A percentile compares a stretch with the other conserved stretches of the same genome.
Conservation (phyloP, 2,329 filamentous ascomycete genomes). For the Albophoma yamanashiensis region DNA sequence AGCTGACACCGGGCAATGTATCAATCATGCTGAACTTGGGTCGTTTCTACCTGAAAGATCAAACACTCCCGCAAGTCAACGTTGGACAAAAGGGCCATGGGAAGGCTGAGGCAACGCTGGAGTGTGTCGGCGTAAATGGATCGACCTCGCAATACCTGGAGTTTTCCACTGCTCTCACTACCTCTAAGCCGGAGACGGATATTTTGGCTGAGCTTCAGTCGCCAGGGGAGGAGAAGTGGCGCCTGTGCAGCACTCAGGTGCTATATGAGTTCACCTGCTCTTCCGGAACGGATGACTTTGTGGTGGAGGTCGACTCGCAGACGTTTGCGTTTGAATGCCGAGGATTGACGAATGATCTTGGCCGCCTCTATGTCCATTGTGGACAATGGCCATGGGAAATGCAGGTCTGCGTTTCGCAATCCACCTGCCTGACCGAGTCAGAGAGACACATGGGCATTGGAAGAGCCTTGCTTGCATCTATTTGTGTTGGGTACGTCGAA, state of each 20-base stretch:
- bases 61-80: slow-evolving; percentile 8
- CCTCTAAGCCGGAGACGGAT: slow-evolving; percentile 14
- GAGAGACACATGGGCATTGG: slow-evolving; percentile 9
- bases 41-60: slow-evolving; percentile 15
- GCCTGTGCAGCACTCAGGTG: slow-evolving; percentile 6
- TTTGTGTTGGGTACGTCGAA: slow-evolving; percentile 14
- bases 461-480: slow-evolving; percentile 9
- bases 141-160: slow-evolving; percentile 5
- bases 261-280: slow-evolving; percentile 17
- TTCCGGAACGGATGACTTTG: slow-evolving; percentile 2
- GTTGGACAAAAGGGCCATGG: slow-evolving; percentile 10
- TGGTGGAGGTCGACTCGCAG: slow-evolving; percentile 16
- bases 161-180: slow-evolving; percentile 18
- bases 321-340: slow-evolving; percentile 12
- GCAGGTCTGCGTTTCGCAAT: slow-evolving; percentile 11
- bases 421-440: slow-evolving; percentile 4
- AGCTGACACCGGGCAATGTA: slow-evolving; percentile 13
- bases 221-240: slow-evolving; percentile 9
- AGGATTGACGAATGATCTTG: slow-evolving; percentile 9
- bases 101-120: slow-evolving; percentile 3
- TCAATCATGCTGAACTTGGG: slow-evolving; percentile 16
- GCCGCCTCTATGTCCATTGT: slow-evolving; percentile 17
- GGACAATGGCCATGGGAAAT: slow-evolving; percentile 20
- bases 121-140: slow-evolving; percentile 2
- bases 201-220: slow-evolving; percentile 6